Evolutionary conservation across 257 asterid species (phyloP).

Genomic region (Solanum bulbocastanum): DNA sequence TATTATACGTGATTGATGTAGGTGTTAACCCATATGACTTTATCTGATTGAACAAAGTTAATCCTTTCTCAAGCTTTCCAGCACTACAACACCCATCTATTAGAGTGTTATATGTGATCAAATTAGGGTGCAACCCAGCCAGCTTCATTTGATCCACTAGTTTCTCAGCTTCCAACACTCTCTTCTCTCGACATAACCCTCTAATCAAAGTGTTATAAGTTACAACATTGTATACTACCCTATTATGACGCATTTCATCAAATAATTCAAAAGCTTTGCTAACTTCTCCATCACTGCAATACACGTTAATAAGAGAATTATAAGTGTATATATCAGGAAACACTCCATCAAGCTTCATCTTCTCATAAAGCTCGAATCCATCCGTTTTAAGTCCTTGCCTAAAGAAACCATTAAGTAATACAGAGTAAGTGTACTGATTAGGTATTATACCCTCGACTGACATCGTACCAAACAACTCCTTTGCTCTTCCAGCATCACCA

Average conservation of each 20-base stretch:
- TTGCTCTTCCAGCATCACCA: slow-evolving; percentile 44
- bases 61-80: slow-evolving; percentile 43
- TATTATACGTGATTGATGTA: slow-evolving; percentile 48
- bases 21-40: slow-evolving; percentile 51
- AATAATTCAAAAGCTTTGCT: slow-evolving; percentile 34
- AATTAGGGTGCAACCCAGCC: slow-evolving; percentile 39
- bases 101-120: slow-evolving; percentile 52
- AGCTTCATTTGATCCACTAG: slow-evolving; percentile 47
- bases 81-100: slow-evolving; percentile 46
- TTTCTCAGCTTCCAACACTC: slow-evolving; percentile 30
- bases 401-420: slow-evolving; percentile 50
- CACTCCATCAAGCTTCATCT: slow-evolving; percentile 46
- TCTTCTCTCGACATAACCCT: slow-evolving; percentile 44
- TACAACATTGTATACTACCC: slow-evolving; percentile 46
- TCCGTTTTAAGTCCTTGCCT: slow-evolving; percentile 39
- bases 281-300: slow-evolving; percentile 33
- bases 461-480: slow-evolving; percentile 37
- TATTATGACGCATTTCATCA: slow-evolving; percentile 49
- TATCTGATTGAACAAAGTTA: slow-evolving; percentile 32
- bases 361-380: slow-evolving; percentile 56
- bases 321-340: slow-evolving; percentile 52
- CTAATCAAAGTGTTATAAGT: slow-evolving; percentile 59
- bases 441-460: slow-evolving; percentile 40
- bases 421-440: slow-evolving; percentile 60
- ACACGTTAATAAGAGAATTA: slow-evolving; percentile 38